Conservation (phyloP, 2,329 filamentous ascomycete species). For the Thielaviopsis populi region DNA sequence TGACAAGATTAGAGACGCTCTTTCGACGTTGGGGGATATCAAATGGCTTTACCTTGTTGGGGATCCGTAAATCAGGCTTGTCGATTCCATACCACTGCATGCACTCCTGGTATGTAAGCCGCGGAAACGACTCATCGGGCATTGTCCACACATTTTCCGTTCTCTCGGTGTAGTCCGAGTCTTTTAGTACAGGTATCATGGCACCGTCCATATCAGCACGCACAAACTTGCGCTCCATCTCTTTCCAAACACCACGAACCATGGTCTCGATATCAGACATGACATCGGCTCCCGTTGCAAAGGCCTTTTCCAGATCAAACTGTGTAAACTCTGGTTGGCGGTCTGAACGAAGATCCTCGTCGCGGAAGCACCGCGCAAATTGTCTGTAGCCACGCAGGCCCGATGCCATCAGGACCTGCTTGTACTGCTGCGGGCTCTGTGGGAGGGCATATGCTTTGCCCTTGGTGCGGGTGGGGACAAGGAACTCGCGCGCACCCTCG, state of each 20-base stretch:
- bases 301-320: conserved; percentile 90
- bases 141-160: conserved; percentile 7
- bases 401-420: conserved; percentile 91
- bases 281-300: conserved; percentile 56
- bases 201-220: conserved; percentile 22
- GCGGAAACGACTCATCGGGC: conserved; percentile 34
- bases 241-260: conserved; percentile 39
- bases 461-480: conserved; percentile 68
- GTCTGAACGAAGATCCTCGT: conserved; percentile 85
- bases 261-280: conserved; percentile 42
- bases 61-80: conserved; percentile 77
- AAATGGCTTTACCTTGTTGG: conserved; percentile 38
- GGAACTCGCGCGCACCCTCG: conserved; percentile 85
- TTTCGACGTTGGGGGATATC: background rate
- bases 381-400: conserved; percentile 76
- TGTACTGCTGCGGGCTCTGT: conserved; percentile 96
- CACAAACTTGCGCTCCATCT: conserved; percentile 30
- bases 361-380: conserved; percentile 85
- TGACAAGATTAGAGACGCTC: conserved; percentile 18
- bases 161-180: conserved; percentile 10
- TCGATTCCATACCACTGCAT: conserved; percentile 76
- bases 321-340: conserved; percentile 95
- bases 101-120: conserved; percentile 56
- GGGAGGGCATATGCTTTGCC: conserved; percentile 79
- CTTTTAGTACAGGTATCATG: conserved; percentile 21